Conservation (phyloP, 116 monocot species). For the Posidonia oceanica region DNA sequence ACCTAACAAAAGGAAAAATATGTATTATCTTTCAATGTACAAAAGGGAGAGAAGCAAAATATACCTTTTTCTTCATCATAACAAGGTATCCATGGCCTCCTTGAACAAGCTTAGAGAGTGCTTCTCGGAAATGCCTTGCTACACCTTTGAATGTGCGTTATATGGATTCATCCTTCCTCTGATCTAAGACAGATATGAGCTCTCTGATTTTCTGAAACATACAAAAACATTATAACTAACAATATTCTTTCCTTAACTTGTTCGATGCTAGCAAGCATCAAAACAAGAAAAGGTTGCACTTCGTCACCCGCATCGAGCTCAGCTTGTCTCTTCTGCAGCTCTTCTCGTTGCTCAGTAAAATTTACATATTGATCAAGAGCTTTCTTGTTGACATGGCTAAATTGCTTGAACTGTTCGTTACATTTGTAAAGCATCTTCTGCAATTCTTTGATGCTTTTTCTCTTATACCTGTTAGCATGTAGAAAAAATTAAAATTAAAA, state of each 20-base stretch:
- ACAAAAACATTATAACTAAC: constrained; percentile 2
- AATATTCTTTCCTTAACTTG: too few relatives aligned
- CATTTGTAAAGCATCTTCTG: constrained; percentile 89
- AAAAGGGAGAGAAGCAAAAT: neutral
- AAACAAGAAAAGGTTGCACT: constrained; percentile 8
- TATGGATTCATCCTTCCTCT: constrained; percentile 98
- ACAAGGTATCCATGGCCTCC: constrained; percentile 94
- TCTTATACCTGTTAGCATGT: constrained; percentile 52
- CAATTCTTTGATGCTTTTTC: constrained; percentile 74
- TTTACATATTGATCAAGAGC: constrained; percentile 43
- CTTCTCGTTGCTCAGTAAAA: too few relatives aligned
- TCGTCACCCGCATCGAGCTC: constrained; percentile 95
- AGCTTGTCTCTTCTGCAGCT: constrained; percentile 5
- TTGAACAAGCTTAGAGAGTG: constrained; percentile 92
- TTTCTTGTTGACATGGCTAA: constrained; percentile 98
- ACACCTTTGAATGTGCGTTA: constrained; percentile 99
- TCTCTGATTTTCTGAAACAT: constrained; percentile 90
- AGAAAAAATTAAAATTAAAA: neutral
- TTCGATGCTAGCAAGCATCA: too few relatives aligned
- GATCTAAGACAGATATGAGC: constrained; percentile 87
- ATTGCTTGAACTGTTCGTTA: constrained; percentile 85
- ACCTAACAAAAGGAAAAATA: too few relatives aligned
- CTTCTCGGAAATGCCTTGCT: constrained; percentile 92
- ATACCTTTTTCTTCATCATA: constrained; percentile 99
- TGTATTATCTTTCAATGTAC: too few relatives aligned